These are phyloP conservation scores for Ogataea nonfermentans DNA, from an alignment of 805 yeast genomes.

Conservation along the genomic window DNA sequence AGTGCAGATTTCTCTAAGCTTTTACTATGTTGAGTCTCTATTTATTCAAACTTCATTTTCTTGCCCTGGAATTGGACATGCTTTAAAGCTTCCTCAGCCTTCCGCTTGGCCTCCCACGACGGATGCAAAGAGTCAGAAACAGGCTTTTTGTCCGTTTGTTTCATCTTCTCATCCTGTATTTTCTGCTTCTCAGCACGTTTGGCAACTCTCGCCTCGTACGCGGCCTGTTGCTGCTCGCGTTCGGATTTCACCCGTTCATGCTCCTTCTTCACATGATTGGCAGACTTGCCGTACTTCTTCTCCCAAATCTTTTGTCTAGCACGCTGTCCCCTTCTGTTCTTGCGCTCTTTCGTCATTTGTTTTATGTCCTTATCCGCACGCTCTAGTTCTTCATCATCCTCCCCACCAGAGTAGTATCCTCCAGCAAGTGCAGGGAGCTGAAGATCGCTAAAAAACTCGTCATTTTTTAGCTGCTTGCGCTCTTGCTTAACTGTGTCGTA, in stretches of 20 bases:
- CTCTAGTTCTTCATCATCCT: slow-evolving; percentile 51
- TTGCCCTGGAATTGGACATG: slow-evolving; percentile 77
- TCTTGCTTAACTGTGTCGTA: slow-evolving; percentile 58
- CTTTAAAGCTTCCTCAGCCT: slow-evolving; percentile 63
- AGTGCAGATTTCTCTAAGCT: slow-evolving; percentile 3
- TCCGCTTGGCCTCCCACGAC: slow-evolving; percentile 93
- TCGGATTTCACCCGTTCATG: slow-evolving; percentile 52
- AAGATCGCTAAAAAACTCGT: slow-evolving; percentile 41
- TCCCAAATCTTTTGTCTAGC: slow-evolving; percentile 98
- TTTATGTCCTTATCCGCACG: slow-evolving; percentile 47
- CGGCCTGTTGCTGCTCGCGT: slow-evolving; percentile 57
- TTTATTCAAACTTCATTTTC: slow-evolving; percentile 69
- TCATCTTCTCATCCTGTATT: slow-evolving; percentile 14
- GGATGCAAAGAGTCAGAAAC: slow-evolving; percentile 63
- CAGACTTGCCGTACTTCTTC: slow-evolving; percentile 74
- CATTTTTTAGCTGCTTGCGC: slow-evolving; percentile 31
- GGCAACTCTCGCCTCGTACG: slow-evolving; percentile 69
- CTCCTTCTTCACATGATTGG: slow-evolving; percentile 78
- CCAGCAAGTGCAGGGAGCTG: slow-evolving; percentile 66
- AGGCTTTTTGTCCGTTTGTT: slow-evolving; percentile 1
- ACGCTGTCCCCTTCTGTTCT: slow-evolving; percentile 94
- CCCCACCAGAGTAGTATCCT: slow-evolving; percentile 85
- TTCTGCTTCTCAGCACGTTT: slow-evolving; percentile 55
- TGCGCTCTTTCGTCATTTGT: slow-evolving; percentile 53
- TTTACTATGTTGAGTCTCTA: background rate